Evolutionary conservation across 306 rosid genomes (phyloP).

Genomic region (Glycine tomentella): DNA sequence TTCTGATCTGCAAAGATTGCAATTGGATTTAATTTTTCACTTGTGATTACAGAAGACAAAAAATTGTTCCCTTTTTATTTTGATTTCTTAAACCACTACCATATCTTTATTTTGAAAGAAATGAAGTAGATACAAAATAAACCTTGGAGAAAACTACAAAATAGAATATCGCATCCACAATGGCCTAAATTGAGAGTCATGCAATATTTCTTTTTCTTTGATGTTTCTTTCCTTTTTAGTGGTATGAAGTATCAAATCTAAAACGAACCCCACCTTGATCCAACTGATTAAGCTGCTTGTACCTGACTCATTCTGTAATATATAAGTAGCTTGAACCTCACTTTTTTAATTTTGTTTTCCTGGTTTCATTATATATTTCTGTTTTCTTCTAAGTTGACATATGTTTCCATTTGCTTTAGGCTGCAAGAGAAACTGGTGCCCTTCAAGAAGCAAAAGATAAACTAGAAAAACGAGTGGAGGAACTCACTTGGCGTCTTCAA

Average conservation of each 20-base stretch:
- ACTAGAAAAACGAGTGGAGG: slow-evolving; percentile 86
- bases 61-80: slow-evolving; percentile 30
- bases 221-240: slow-evolving; percentile 10
- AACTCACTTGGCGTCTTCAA: slow-evolving; percentile 85
- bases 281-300: slow-evolving; percentile 26
- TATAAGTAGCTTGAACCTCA: slow-evolving; percentile 28
- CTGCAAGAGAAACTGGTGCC: slow-evolving; percentile 88
- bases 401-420: slow-evolving; percentile 60
- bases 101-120: slow-evolving; percentile 37
- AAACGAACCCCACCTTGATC: slow-evolving; percentile 27
- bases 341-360: slow-evolving; percentile 23
- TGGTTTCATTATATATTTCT: slow-evolving; percentile 15
- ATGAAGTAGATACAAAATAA: slow-evolving; percentile 32
- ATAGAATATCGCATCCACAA: slow-evolving; percentile 15
- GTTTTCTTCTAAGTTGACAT: slow-evolving; percentile 31
- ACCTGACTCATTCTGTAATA: slow-evolving; percentile 31
- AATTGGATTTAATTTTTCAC: slow-evolving; percentile 39
- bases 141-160: slow-evolving; percentile 35
- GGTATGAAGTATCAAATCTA: slow-evolving; percentile 24
- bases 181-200: slow-evolving; percentile 11
- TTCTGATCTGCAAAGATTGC: slow-evolving; percentile 33
- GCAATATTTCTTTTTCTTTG: background rate
- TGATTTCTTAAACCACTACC: slow-evolving; percentile 28
- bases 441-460: slow-evolving; percentile 90
- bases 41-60: slow-evolving; percentile 25